Conservation (phyloP, 2,329 filamentous ascomycete species). For the Alternaria gansuensis region DNA sequence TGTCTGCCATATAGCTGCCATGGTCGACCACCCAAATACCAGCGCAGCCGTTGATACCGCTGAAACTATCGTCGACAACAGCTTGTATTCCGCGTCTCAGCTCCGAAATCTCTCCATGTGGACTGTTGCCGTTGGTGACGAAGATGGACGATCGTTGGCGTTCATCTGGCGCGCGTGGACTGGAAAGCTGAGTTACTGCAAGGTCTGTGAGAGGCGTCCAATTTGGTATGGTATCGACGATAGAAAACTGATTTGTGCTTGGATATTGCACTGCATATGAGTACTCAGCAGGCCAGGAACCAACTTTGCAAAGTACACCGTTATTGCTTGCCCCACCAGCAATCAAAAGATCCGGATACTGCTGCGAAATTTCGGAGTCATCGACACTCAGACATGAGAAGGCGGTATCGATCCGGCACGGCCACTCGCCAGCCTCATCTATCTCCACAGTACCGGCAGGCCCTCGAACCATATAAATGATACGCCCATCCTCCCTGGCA, state of each 20-base stretch:
- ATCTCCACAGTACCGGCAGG: conserved; percentile 53
- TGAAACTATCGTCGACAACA: conserved; percentile 40
- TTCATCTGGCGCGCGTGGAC: conserved; percentile 32
- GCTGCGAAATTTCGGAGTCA: conserved; percentile 57
- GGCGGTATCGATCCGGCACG: conserved; percentile 79
- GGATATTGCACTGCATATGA: conserved; percentile 66
- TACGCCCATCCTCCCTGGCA: conserved; percentile 83
- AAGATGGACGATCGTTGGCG: conserved; percentile 45
- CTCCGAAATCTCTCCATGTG: conserved; percentile 57
- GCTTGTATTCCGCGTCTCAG: conserved; percentile 56
- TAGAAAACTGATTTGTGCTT: conserved; percentile 51
- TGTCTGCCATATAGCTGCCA: conserved; percentile 37
- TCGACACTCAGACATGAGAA: conserved; percentile 75
- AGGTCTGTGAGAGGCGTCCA: conserved; percentile 65
- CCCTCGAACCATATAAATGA: conserved; percentile 74
- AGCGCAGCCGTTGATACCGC: conserved; percentile 46
- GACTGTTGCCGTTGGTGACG: conserved; percentile 55
- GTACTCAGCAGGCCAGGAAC: conserved; percentile 49
- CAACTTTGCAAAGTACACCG: conserved; percentile 78
- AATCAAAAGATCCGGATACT: conserved; percentile 78
- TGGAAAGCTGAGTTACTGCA: conserved; percentile 43
- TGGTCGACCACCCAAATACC: conserved; percentile 53
- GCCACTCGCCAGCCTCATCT: conserved; percentile 64
- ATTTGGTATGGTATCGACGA: conserved; percentile 70
- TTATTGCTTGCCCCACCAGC: conserved; percentile 80